These are phyloP conservation scores for Hypoxylon rubiginosum DNA, from an alignment of 2,329 filamentous ascomycete genomes.

Conservation along the genomic window DNA sequence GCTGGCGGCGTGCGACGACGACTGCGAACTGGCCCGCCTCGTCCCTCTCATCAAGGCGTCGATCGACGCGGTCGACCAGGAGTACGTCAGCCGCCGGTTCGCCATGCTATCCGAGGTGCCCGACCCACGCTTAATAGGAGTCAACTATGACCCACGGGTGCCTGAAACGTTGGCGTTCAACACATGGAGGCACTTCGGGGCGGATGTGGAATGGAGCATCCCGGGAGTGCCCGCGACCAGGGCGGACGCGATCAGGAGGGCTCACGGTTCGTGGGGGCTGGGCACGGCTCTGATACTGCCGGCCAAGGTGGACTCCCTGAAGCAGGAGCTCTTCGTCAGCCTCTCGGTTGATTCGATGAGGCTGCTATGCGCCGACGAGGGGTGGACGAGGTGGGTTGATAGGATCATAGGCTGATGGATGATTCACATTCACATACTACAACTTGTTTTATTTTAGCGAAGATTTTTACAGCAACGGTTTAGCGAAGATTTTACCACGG, in stretches of 20 bases:
- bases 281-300: constrained; percentile 53
- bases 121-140: constrained; percentile 58
- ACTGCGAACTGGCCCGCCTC: constrained; percentile 49
- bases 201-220: constrained; percentile 56
- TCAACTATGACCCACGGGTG: constrained; percentile 58
- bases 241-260: constrained; percentile 53
- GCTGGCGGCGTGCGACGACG: constrained; percentile 44
- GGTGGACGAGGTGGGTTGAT: constrained; percentile 53
- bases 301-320: constrained; percentile 44
- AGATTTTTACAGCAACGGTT: too few relatives aligned
- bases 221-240: constrained; percentile 55
- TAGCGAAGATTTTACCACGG: too few relatives aligned
- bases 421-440: too few relatives aligned
- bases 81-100: constrained; percentile 56
- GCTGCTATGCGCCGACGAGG: constrained; percentile 49
- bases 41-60: constrained; percentile 50
- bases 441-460: too few relatives aligned
- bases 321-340: constrained; percentile 53
- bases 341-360: constrained; percentile 51
- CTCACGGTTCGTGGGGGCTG: constrained; percentile 50
- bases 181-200: constrained; percentile 61
- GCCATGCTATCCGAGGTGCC: constrained; percentile 54
- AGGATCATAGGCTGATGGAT: constrained; percentile 52
- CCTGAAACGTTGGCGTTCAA: constrained; percentile 59
- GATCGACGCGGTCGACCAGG: constrained; percentile 57